Evolutionary conservation across 331 rosid genomes (phyloP), one percentile per base, ranked within the genome.

Genomic region (Acacia pycnantha): DNA sequence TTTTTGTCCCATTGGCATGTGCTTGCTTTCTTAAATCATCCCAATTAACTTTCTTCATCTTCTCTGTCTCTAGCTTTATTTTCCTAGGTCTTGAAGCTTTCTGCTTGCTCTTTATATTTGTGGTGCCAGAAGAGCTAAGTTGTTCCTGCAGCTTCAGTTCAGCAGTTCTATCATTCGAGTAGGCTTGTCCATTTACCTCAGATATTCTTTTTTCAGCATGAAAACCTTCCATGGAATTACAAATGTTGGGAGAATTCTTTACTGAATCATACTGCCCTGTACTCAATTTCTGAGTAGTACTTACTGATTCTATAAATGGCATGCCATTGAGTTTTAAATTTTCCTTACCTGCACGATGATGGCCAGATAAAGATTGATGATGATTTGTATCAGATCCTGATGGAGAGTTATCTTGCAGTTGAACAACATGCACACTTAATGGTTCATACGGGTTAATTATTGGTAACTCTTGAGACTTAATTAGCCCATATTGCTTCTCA

Each of bases 21-120:
- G 82, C 94, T 76, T 83, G 82, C 91, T 86, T 90, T 84, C 99
- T 93, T 79, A 96, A 88, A 54, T 53, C 81, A 85, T 96, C 97
- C 99, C 99, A 96, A 81, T 94, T 89, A 24, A 59, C 71, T 61
- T 54, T 76, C 40, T 64, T 86, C 72, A 84, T 88, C 76, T 89
- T 92, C 79, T 85, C 76, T 8, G 83, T 56, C 41, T 59, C 84
- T 3, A 86, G 43, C 82, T 89, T 94, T 48, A 65, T 67, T 85
- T 86, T 91, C 80, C 83, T 87, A 59, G 77, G 79, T 84, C 83
- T 95, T 73, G 91, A 84, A 81, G 70, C 82, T 74, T 88, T 87
- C 31, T 73, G 31, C 66, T 81, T 82, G 44, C 83, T 85, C 76
- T 78, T 87, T n/a, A 56, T 78, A 51, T 79, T 70, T 41, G 82